These are phyloP conservation scores for Albifimbria verrucaria DNA, from an alignment of 2,329 filamentous ascomycete genomes.

Conservation along the genomic window DNA sequence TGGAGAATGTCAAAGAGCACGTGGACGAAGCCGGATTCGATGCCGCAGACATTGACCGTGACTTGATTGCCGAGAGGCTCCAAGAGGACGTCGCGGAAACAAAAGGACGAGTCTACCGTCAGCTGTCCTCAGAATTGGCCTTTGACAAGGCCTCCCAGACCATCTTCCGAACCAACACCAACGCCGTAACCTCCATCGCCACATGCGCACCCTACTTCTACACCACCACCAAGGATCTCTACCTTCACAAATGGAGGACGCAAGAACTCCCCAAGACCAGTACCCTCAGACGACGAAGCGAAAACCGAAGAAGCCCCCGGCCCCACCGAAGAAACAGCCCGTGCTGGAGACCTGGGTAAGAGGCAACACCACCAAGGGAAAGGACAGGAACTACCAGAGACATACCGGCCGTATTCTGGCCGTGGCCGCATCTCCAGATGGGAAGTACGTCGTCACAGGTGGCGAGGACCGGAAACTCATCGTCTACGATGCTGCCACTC, in stretches of 20 bases:
- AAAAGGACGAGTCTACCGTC: slow-evolving; percentile 85
- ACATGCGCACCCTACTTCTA: slow-evolving; percentile 78
- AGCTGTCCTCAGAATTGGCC: slow-evolving; percentile 70
- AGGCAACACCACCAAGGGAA: slow-evolving; percentile 57
- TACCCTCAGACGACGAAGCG: slow-evolving; percentile 56
- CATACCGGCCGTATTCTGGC: slow-evolving; percentile 79
- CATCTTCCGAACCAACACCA: slow-evolving; percentile 75
- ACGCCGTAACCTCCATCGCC: slow-evolving; percentile 75
- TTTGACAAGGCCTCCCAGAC: slow-evolving; percentile 66
- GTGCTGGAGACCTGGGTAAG: slow-evolving; percentile 61
- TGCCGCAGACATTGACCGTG: slow-evolving; percentile 87
- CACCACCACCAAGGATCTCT: slow-evolving; percentile 81
- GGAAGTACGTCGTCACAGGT: slow-evolving; percentile 87
- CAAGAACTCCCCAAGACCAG: slow-evolving; percentile 62
- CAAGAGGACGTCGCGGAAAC: slow-evolving; percentile 89
- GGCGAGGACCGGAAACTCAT: slow-evolving; percentile 81
- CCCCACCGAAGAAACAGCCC: slow-evolving; percentile 59
- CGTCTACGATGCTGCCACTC: slow-evolving; percentile 78
- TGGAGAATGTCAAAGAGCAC: slow-evolving; percentile 84
- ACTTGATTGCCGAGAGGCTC: slow-evolving; percentile 85
- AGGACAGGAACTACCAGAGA: slow-evolving; percentile 66
- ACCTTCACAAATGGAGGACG: slow-evolving; percentile 85
- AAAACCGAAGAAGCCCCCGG: slow-evolving; percentile 55
- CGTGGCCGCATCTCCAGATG: slow-evolving; percentile 83
- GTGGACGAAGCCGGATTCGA: slow-evolving; percentile 83